These are phyloP conservation scores for Ceratobasidium sp. DNA, from an alignment of 1,284 basidiomycete genomes.

Conservation along the genomic window DNA sequence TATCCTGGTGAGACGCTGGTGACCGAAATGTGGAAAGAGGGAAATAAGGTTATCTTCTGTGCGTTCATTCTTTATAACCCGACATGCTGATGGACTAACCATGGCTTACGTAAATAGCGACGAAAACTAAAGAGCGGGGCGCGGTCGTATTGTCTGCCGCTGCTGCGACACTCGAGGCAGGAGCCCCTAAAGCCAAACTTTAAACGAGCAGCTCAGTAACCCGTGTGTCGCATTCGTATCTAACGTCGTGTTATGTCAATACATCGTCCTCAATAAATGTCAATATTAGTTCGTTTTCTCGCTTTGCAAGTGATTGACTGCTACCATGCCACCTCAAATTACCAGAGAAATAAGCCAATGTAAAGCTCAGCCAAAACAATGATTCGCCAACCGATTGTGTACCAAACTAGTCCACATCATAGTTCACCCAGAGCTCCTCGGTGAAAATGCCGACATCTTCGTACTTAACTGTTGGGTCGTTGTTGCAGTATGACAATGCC, in stretches of 20 bases:
- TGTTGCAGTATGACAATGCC: neutral
- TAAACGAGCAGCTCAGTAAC: constrained; percentile 56
- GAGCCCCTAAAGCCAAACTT: constrained; percentile 69
- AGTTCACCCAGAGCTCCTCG: no score
- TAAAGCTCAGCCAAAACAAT: no score
- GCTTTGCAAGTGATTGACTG: no score
- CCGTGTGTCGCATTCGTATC: no score
- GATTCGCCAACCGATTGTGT: no score
- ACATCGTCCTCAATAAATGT: no score
- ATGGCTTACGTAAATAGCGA: constrained; percentile 61
- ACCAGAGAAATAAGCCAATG: no score
- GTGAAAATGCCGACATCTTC: neutral
- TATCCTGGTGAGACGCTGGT: constrained; percentile 95
- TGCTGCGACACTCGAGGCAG: constrained; percentile 73
- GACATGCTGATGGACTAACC: constrained; percentile 25
- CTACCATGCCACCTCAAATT: no score
- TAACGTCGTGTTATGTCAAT: no score
- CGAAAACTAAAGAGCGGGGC: constrained; percentile 85
- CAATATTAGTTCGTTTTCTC: no score
- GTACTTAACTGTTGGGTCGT: neutral
- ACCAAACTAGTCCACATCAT: no score
- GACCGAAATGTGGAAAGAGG: constrained; percentile 99
- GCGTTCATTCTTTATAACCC: constrained; percentile 56
- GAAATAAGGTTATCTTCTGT: constrained; percentile 92
- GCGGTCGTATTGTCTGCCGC: constrained; percentile 77